Evolutionary conservation across 2,329 filamentous ascomycete genomes (phyloP), one percentile per base, ranked within the genome.

Genomic region (Tolypocladium tropicale): DNA sequence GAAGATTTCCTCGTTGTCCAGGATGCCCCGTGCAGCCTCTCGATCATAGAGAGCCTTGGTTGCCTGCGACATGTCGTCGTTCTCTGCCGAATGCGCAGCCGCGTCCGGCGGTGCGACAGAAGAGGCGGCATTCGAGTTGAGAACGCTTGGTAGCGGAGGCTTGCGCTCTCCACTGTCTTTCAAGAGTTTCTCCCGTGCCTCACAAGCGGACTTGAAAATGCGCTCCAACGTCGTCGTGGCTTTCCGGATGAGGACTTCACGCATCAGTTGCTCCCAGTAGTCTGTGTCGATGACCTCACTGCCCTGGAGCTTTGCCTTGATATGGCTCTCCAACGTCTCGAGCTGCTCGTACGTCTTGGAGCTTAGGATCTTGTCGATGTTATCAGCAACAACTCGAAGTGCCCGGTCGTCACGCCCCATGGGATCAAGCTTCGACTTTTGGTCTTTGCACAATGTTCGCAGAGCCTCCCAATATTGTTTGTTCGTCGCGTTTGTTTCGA

Each of bases 1-100:
- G 66, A 99, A 96, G 36, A 99, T 89, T 71, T 99, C 94, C 70
- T 99, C 94, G 65, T 96, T 91, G 67, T 97, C 94, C 59, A 86
- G 84, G 11, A 99, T 83, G 1, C 94, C 94, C 59, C 90, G 86
- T 23, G 94, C 93, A 50, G 95, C 89, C 71, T 97, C 94, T 53
- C 92, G 84, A 65, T 97, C 92, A 68, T 95, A 96, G 36, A 96
- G 76, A 6, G 90, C 90, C 71, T 89, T 92, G 48, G 91, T 95
- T 1, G 89, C 88, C 66, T 91, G 86, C 0, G 90, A 95, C 64
- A 90, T 90, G 70, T 95, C 90, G 60, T 91, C 89, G 60, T 87
- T 85, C 25, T 80, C 79, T 3, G 56, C 32, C 53, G 56, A 21
- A 12, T 49, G n/a, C 7, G 39, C 46, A 14, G 32, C 32, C 49